A percentile compares a stretch with the other conserved stretches of the same genome.
phyloP scores from a whole-genome alignment of 75 land plant species.

The Cryptomeria japonica region DNA sequence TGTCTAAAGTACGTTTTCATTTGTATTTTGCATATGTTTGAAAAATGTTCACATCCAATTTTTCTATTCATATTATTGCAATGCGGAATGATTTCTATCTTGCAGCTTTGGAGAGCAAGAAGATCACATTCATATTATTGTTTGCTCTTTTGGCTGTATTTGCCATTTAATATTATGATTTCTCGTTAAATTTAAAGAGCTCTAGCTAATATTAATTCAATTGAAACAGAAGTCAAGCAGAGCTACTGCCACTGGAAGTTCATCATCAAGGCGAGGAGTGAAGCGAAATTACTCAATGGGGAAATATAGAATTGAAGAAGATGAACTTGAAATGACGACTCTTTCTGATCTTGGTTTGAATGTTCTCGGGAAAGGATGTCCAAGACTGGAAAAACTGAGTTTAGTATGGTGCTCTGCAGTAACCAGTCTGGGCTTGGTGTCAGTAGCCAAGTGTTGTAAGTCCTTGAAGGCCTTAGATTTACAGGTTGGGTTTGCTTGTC shows the following conservation, averaged over 20 bases:
- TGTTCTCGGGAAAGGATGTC: slow-evolving; percentile 59
- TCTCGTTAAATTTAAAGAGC: not conserved
- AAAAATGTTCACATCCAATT: not conserved
- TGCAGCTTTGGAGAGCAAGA: not conserved
- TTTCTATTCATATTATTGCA: not conserved
- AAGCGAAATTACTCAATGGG: slow-evolving; percentile 2
- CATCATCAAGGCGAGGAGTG: slow-evolving; percentile 14
- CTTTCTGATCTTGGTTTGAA: slow-evolving; percentile 74
- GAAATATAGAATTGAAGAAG: slow-evolving; percentile 27
- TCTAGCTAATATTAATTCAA: slow-evolving; percentile 2
- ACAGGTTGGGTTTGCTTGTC: slow-evolving; percentile 50
- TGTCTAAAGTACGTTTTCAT: not conserved
- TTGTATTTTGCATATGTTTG: not conserved
- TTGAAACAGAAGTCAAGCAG: slow-evolving; percentile 31
- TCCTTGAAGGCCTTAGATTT: slow-evolving; percentile 69
- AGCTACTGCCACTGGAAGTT: not conserved
- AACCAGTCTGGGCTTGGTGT: slow-evolving; percentile 48
- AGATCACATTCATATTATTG: not conserved
- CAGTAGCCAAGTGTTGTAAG: slow-evolving; percentile 65
- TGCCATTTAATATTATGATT: not conserved
- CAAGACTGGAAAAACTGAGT: slow-evolving; percentile 69
- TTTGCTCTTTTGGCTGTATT: not conserved
- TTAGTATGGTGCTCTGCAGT: slow-evolving; percentile 84
- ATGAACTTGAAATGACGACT: slow-evolving; percentile 24
- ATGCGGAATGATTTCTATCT: not conserved